Base-by-base conservation (phyloP, 2,329 filamentous ascomycete species). In the Thielaviopsis populi region DNA sequence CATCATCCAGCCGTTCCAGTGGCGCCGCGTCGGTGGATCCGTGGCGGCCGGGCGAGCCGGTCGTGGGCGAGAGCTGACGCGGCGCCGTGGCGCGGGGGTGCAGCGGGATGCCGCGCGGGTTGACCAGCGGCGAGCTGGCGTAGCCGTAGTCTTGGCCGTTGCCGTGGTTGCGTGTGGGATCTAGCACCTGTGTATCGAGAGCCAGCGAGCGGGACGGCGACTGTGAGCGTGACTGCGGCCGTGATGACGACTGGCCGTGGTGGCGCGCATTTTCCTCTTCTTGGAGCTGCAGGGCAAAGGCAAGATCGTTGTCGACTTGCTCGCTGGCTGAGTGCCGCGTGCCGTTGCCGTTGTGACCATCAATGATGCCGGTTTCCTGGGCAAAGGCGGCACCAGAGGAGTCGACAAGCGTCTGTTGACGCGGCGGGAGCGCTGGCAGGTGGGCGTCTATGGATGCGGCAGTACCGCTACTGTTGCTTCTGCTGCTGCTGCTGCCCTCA, bases 241-340 rank as follows among this genome's bases (percentile, higher is more conserved):
- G n/a, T n/a, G 48, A 27, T 5, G 48, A 53, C 42, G 70, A 70
- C 61, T 74, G 72, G 5, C 76, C 69, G n/a, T 82, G 81, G 67
- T 91, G 83, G 15, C 84, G 81, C 69, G 90, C 85, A 68, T 96
- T 90, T 73, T 97, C 92, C 72, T 96, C 91, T 70, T 97, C 94
- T 72, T 97, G 92, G 0, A 96, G 80, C 71, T 97, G 94, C 6
- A 99, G 78, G 0, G 92, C 91, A 2, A 97, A 79, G 0, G 94
- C 94, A 37, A 96, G 75, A 66, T 94, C 89, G 66, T 91, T 84
- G 69, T 96, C 91, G 74, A 96, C 84, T 76, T 95, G 81, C 74
- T 86, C 79, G 68, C 79, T 74, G 0, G 83, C 80, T 0, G 80
- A 82, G 84, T 83, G 85, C 1, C 75, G 77, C 30, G 75, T 74